Conservation (phyloP, 176 grass and related monocot species). For the Rhipidocladum racemiflorum region DNA sequence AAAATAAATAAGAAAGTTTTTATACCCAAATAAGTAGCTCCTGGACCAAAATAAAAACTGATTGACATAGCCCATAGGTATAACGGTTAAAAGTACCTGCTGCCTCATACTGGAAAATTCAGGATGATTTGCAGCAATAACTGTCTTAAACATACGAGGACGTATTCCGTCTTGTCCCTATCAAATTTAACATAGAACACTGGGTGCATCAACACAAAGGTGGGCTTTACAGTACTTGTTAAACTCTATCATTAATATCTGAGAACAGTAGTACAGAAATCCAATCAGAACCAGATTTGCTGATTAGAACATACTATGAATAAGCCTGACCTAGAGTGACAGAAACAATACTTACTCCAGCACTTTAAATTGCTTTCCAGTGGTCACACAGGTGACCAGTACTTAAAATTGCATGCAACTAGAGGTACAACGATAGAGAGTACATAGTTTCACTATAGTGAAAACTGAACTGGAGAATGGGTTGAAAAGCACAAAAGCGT, state of each 20-base stretch:
- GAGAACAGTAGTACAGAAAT: neutral
- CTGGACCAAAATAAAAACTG: neutral
- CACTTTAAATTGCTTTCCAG: neutral
- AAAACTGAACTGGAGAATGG: neutral
- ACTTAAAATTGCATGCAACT: neutral
- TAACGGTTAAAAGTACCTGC: conserved; percentile 55
- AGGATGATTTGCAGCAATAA: conserved; percentile 83
- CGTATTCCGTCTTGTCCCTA: conserved; percentile 88
- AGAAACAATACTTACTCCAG: neutral
- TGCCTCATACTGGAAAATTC: conserved; percentile 97
- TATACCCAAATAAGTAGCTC: neutral
- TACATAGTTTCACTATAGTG: neutral
- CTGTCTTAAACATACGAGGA: conserved; percentile 93
- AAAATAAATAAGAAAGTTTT: conserved; percentile 16
- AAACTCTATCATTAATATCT: neutral
- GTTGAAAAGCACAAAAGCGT: neutral
- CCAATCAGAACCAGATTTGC: neutral
- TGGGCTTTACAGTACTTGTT: neutral
- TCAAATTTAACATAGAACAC: conserved; percentile 7
- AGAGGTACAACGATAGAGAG: neutral
- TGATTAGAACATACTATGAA: neutral
- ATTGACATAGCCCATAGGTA: neutral
- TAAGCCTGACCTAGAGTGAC: neutral
- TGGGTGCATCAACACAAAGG: neutral
- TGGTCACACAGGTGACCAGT: neutral